Base-by-base conservation (phyloP, 208 protist species). In the Strigomonas culicis region DNA sequence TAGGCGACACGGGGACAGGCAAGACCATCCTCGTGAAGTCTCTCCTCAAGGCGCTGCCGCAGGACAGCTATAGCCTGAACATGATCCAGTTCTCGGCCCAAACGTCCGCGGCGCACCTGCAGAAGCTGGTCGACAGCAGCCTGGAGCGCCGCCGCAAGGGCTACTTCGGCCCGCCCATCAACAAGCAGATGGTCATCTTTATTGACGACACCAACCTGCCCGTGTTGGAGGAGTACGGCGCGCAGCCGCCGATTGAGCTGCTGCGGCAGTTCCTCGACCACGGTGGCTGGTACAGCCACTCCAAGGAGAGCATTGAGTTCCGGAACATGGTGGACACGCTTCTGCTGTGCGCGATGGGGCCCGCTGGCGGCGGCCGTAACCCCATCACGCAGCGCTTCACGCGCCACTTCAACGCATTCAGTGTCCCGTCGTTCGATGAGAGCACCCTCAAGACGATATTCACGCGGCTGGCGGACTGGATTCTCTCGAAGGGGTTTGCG, bases 161-260 rank as follows among this genome's bases (percentile, higher is more conserved):
- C 28, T 75, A 96, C 66, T 98, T 98, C 70, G 97, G 97, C 7
- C 97, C 98, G 19, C 90, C 93, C 4, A 86, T 96, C 57, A 97
- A 96, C 67, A 98, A 98, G 67, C 86, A 90, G 61, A 90, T 97
- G 79, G 69, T 97, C 58, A 79, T 98, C 57, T 98, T 99, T 77
- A 87, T 99, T 41, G 97, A 99, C 71, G 97, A 99, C 69, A 72
- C 97, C 24, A 98, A 99, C 79, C 78, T 98, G 72, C 98, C 98
- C 4, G 80, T 90, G 68, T 68, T 94, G n/a, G 97, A 99, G 75
- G 81, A 95, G 71, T 98, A 98, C 80, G 96, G 96, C 28, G 96
- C 97, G 8, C 97, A 98, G 80, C 97, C 97, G 39, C 97, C 97
- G 0, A 97, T 98, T 69, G 97, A 99, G 82, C 72, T 99, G 24